Conservation (phyloP, 2,329 filamentous ascomycete genomes). For the Cercospora sp. region DNA sequence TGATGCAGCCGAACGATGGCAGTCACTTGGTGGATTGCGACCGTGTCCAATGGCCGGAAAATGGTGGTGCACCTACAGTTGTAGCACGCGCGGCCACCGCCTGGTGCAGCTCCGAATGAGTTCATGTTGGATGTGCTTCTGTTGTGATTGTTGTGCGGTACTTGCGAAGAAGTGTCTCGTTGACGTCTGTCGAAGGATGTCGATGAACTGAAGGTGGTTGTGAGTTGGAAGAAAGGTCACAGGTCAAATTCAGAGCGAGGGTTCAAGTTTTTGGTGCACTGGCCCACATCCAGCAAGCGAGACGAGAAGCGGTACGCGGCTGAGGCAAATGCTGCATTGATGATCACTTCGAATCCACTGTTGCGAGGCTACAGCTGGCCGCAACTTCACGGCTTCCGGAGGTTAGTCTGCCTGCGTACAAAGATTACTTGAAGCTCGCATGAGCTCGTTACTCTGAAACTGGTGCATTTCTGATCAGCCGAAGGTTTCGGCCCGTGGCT, state of each 20-base stretch:
- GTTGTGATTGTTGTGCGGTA: slow-evolving; percentile 8
- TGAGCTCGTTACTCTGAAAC: slow-evolving; percentile 6
- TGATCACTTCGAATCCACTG: not conserved
- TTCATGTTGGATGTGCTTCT: slow-evolving; percentile 46
- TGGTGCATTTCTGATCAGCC: slow-evolving; percentile 4
- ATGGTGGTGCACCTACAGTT: slow-evolving; percentile 53
- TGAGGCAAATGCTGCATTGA: not conserved
- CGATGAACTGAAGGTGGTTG: slow-evolving; percentile 4
- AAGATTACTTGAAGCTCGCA: not conserved
- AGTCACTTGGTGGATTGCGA: not conserved
- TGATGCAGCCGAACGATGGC: not conserved
- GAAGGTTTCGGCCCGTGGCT: slow-evolving; percentile 6
- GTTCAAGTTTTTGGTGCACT: slow-evolving; percentile 8
- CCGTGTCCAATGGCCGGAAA: not conserved
- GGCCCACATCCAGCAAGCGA: slow-evolving; percentile 7
- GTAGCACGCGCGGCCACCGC: slow-evolving; percentile 57
- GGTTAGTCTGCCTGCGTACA: not conserved
- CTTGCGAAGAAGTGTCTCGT: not conserved
- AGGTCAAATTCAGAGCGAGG: slow-evolving; percentile 9
- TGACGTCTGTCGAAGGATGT: slow-evolving; percentile 13
- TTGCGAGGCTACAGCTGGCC: not conserved
- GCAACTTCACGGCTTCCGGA: not conserved
- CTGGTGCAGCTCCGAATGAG: slow-evolving; percentile 42
- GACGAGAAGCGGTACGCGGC: slow-evolving; percentile 7
- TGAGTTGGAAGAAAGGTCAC: slow-evolving; percentile 3